Conservation (phyloP, 2,329 filamentous ascomycete species). For the Blastomyces gilchristii region DNA sequence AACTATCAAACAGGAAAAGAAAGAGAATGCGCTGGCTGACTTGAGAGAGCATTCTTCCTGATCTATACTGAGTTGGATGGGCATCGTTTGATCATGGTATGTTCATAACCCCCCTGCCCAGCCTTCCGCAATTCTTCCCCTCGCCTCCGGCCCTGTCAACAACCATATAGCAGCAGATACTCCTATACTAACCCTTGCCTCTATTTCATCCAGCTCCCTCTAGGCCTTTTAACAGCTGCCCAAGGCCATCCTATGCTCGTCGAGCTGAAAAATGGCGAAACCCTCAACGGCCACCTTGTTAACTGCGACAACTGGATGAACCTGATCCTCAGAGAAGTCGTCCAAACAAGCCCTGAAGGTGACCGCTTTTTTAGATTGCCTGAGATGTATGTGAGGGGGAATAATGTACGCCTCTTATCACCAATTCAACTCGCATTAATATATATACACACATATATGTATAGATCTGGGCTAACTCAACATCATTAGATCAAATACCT, state of each 20-base stretch:
- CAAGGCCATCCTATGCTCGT: slow-evolving; percentile 98
- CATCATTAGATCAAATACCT: slow-evolving; percentile 83
- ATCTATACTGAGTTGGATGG: not conserved
- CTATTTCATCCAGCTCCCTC: slow-evolving; percentile 42
- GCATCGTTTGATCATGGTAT: not conserved
- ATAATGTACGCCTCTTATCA: slow-evolving; percentile 61
- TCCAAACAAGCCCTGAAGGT: slow-evolving; percentile 89
- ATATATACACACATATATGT: not conserved
- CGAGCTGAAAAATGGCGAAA: slow-evolving; percentile 95
- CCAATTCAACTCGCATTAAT: not conserved
- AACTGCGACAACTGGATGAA: slow-evolving; percentile 99
- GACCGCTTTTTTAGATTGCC: slow-evolving; percentile 87
- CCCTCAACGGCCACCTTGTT: slow-evolving; percentile 88
- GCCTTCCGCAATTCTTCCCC: not conserved
- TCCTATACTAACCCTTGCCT: not conserved
- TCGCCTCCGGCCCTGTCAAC: not conserved
- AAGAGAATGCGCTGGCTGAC: not conserved
- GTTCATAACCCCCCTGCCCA: not conserved
- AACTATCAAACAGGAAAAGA: not conserved
- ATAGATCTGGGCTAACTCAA: not conserved
- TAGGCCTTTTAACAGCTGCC: slow-evolving; percentile 82
- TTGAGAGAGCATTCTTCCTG: not conserved
- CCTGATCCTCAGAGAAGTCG: slow-evolving; percentile 89
- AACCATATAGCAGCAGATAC: not conserved
- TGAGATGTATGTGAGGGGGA: slow-evolving; percentile 93